These are phyloP conservation scores for Arctium lappa DNA, from an alignment of 129 eudicot species.

Conservation along the genomic window DNA sequence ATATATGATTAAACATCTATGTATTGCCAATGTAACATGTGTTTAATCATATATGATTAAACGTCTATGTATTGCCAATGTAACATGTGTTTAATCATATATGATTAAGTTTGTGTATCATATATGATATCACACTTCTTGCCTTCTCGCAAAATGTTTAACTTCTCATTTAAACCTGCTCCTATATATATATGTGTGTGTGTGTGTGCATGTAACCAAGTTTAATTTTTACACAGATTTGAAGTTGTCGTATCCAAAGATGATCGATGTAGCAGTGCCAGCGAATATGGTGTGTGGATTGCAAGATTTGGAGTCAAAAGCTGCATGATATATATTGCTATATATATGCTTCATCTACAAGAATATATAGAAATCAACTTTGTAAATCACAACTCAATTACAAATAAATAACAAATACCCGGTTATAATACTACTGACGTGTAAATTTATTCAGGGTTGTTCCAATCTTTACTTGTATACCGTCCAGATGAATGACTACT, in stretches of 20 bases:
- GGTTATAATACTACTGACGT: background rate
- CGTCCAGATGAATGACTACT: too few species aligned
- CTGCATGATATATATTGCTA: conserved; percentile 23
- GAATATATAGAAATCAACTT: background rate
- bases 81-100: too few species aligned
- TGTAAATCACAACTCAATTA: conserved; percentile 17
- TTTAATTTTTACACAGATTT: conserved; percentile 49
- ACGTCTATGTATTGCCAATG: too few species aligned
- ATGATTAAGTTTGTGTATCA: too few species aligned
- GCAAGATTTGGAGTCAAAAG: conserved; percentile 66
- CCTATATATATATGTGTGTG: too few species aligned
- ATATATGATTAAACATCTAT: too few species aligned
- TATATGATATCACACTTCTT: too few species aligned
- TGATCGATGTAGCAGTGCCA: conserved; percentile 90
- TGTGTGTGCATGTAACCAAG: background rate
- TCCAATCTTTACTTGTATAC: too few species aligned
- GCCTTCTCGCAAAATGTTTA: too few species aligned
- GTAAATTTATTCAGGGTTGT: background rate
- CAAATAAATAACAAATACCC: background rate
- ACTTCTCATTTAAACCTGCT: too few species aligned
- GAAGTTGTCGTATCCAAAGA: conserved; percentile 87
- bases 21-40: too few species aligned
- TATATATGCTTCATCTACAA: conserved; percentile 13
- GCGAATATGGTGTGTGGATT: conserved; percentile 95
- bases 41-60: too few species aligned